phyloP scores from a whole-genome alignment of 768 basidiomycete genomes.

The Leccinum disarticulatum region DNA sequence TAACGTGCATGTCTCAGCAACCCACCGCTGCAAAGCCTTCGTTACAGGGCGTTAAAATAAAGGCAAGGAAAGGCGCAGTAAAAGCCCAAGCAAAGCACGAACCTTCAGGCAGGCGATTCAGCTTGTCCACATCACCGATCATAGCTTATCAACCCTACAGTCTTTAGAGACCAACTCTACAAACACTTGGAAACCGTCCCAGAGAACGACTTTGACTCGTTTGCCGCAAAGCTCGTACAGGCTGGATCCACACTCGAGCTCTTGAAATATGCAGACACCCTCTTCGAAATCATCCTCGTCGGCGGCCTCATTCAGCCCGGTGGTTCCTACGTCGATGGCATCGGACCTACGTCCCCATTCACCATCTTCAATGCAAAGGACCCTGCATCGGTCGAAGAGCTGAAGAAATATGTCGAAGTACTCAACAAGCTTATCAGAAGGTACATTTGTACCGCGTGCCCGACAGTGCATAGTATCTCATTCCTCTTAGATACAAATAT shows the following conservation, averaged over 20 bases:
- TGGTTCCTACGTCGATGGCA: slow-evolving; percentile 86
- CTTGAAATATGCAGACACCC: slow-evolving; percentile 94
- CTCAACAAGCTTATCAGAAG: slow-evolving; percentile 95
- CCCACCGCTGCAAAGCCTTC: slow-evolving; percentile 80
- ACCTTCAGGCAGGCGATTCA: slow-evolving; percentile 53
- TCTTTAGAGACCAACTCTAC: slow-evolving; percentile 91
- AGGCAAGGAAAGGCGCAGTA: slow-evolving; percentile 89
- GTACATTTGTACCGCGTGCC: slow-evolving; percentile 39
- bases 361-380: slow-evolving; percentile 81
- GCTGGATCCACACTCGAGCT: slow-evolving; percentile 93
- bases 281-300: slow-evolving; percentile 95
- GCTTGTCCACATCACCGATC: slow-evolving; percentile 1
- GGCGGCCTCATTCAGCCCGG: slow-evolving; percentile 97
- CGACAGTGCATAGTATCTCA: slow-evolving; percentile 6
- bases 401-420: slow-evolving; percentile 93
- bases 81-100: slow-evolving; percentile 95
- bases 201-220: slow-evolving; percentile 78
- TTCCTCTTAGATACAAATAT: slow-evolving; percentile 84
- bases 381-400: slow-evolving; percentile 76
- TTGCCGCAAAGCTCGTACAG: slow-evolving; percentile 81
- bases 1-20: slow-evolving; percentile 91
- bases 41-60: slow-evolving; percentile 90
- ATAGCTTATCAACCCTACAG: slow-evolving; percentile 38
- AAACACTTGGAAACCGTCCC: slow-evolving; percentile 86
- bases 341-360: slow-evolving; percentile 83